Conservation (phyloP, 2,329 filamentous ascomycete genomes). For the Ophiostoma pallidulum region DNA sequence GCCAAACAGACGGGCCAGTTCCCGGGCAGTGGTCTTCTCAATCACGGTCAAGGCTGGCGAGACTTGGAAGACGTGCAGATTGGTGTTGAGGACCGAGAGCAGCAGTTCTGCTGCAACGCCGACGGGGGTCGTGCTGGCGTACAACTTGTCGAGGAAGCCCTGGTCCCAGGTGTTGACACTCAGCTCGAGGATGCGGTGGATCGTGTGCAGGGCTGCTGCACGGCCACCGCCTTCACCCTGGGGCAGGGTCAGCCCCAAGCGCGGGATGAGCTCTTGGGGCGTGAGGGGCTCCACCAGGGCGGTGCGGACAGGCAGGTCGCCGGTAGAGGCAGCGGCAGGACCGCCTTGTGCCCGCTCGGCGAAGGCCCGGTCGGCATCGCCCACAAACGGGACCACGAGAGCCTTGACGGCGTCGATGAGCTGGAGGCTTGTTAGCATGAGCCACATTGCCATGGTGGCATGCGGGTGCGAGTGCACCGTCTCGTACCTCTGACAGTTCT, state of each 20-base stretch:
- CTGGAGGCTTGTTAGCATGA: slow-evolving; percentile 30
- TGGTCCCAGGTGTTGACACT: slow-evolving; percentile 99
- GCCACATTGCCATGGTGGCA: neutral
- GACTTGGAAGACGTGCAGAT: slow-evolving; percentile 88
- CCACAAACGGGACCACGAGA: slow-evolving; percentile 62
- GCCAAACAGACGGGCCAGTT: slow-evolving; percentile 68
- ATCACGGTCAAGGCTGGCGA: slow-evolving; percentile 81
- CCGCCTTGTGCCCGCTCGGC: slow-evolving; percentile 44
- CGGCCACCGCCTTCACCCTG: slow-evolving; percentile 49
- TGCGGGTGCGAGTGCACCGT: no score
- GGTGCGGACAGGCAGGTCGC: slow-evolving; percentile 36
- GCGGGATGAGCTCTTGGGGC: slow-evolving; percentile 46
- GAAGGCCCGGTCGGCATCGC: slow-evolving; percentile 55
- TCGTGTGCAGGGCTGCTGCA: slow-evolving; percentile 61
- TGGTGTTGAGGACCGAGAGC: slow-evolving; percentile 81
- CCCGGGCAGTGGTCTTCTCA: slow-evolving; percentile 70
- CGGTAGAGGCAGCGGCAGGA: slow-evolving; percentile 30
- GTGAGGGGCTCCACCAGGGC: slow-evolving; percentile 54
- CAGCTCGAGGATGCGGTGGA: slow-evolving; percentile 65
- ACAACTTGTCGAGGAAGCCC: slow-evolving; percentile 92
- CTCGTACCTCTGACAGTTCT: slow-evolving; percentile 24
- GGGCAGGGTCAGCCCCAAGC: slow-evolving; percentile 51
- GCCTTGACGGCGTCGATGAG: slow-evolving; percentile 58
- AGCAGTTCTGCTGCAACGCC: slow-evolving; percentile 79
- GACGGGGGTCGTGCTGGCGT: slow-evolving; percentile 78